Percentiles rank a stretch among this genome's conserved stretches.
phyloP scores from a whole-genome alignment of 306 rosid genomes.

The Dalbergia cultrata region DNA sequence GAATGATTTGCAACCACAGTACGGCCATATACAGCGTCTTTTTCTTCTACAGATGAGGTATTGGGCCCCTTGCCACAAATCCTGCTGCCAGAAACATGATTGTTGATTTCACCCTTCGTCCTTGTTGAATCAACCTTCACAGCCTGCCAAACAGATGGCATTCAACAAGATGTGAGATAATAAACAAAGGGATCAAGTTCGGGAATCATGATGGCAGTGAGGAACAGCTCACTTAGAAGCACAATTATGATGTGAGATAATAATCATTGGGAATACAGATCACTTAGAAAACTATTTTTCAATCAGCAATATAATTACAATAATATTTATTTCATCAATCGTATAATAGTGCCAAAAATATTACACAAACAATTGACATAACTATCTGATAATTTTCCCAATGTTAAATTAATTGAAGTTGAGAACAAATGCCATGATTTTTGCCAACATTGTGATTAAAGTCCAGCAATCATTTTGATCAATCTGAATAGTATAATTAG shows the following conservation, averaged over 20 bases:
- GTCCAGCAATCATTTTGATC: background rate
- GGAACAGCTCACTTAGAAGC: constrained; percentile 32
- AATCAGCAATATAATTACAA: constrained; percentile 23
- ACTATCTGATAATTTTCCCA: constrained; percentile 3
- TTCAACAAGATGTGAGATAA: constrained; percentile 40
- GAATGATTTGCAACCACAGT: constrained; percentile 47
- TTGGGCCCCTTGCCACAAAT: constrained; percentile 41
- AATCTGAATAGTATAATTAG: background rate
- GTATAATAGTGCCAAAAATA: constrained; percentile 4
- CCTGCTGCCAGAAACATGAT: constrained; percentile 46
- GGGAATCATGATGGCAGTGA: constrained; percentile 34
- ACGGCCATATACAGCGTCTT: constrained; percentile 32
- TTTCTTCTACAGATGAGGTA: constrained; percentile 50
- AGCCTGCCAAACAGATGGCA: constrained; percentile 56
- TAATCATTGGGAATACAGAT: constrained; percentile 30
- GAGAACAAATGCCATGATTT: constrained; percentile 6
- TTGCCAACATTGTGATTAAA: background rate
- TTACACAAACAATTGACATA: background rate
- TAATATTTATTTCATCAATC: constrained; percentile 10
- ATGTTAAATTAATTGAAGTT: constrained; percentile 9
- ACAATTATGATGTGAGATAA: constrained; percentile 1
- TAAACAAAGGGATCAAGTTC: constrained; percentile 32
- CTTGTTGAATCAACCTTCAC: constrained; percentile 49
- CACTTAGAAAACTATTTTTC: constrained; percentile 27
- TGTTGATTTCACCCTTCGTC: constrained; percentile 43